Conservation (phyloP, 2,329 filamentous ascomycete species). For the Aciculosporium take region DNA sequence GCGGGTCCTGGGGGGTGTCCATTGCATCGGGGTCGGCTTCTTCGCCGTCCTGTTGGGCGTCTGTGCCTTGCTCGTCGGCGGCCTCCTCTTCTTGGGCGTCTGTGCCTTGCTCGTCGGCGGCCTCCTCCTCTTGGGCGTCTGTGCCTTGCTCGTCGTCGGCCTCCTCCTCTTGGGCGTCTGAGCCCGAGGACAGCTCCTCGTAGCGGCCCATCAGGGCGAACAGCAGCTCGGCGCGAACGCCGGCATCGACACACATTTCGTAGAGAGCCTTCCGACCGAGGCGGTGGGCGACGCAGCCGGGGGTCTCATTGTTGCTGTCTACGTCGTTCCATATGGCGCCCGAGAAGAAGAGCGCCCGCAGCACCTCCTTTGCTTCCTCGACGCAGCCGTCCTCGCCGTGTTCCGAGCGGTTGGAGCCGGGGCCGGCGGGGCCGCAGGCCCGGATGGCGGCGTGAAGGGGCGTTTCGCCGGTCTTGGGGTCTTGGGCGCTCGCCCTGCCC, state of each 20-base stretch:
- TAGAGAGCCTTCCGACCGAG: conserved; percentile 61
- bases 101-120: conserved; percentile 21
- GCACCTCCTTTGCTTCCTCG: conserved; percentile 49
- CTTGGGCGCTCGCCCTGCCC: conserved; percentile 59
- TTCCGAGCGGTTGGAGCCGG: conserved; percentile 12
- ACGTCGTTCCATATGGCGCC: conserved; percentile 98
- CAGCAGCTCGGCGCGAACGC: conserved; percentile 78
- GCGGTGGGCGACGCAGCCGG: conserved; percentile 67
- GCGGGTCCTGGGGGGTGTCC: conserved; percentile 14
- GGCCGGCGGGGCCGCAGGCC: conserved; percentile 39
- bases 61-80: conserved; percentile 18
- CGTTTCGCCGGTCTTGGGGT: conserved; percentile 71
- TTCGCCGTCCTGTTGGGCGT: conserved; percentile 12
- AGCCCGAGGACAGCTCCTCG: conserved; percentile 50
- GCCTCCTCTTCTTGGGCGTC: conserved; percentile 26
- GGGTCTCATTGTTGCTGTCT: conserved; percentile 74
- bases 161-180: conserved; percentile 17
- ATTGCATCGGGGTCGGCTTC: conserved; percentile 14
- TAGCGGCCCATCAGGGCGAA: conserved; percentile 73
- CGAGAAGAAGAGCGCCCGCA: conserved; percentile 66
- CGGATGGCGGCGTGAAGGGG: conserved; percentile 84
- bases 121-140: background rate
- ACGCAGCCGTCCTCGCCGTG: conserved; percentile 29
- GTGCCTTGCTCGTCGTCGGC: conserved; percentile 8
- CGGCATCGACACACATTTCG: conserved; percentile 72